Evolutionary conservation across 164 flowering plant genomes (phyloP).

Genomic region (Chimonanthus praecox): DNA sequence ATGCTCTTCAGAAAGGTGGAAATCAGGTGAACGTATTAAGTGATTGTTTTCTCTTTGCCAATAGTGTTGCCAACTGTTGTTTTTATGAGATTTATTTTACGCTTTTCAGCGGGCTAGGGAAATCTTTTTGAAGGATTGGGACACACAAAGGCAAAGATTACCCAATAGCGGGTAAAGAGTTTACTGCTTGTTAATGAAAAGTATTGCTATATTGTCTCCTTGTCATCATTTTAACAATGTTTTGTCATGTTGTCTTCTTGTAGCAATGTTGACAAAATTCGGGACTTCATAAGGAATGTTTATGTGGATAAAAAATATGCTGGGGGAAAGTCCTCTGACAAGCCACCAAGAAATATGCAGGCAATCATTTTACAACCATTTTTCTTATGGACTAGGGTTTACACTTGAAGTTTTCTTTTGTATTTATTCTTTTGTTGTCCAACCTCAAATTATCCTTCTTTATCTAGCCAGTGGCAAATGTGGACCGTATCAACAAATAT

Average conservation of each 20-base stretch:
- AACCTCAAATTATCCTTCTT: slow-evolving; percentile 5
- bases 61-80: slow-evolving; percentile 8
- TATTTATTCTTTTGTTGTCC: neutral
- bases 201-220: neutral
- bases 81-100: slow-evolving; percentile 12
- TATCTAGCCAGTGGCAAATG: neutral
- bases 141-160: slow-evolving; percentile 58
- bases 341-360: slow-evolving; percentile 79
- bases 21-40: slow-evolving; percentile 57
- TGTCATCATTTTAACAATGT: neutral
- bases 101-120: slow-evolving; percentile 85
- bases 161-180: slow-evolving; percentile 67
- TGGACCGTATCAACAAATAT: slow-evolving; percentile 6
- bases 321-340: slow-evolving; percentile 51
- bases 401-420: slow-evolving; percentile 1
- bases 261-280: slow-evolving; percentile 73
- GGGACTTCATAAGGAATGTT: slow-evolving; percentile 74
- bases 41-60: neutral
- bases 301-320: slow-evolving; percentile 69
- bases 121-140: slow-evolving; percentile 77
- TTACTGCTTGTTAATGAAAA: neutral
- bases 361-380: slow-evolving; percentile 19
- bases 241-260: slow-evolving; percentile 16
- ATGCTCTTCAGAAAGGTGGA: slow-evolving; percentile 92
- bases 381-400: neutral